Evolutionary conservation across 2,329 filamentous ascomycete species (phyloP), one percentile per base, ranked within the genome.

Genomic region (Trichoderma gracile): DNA sequence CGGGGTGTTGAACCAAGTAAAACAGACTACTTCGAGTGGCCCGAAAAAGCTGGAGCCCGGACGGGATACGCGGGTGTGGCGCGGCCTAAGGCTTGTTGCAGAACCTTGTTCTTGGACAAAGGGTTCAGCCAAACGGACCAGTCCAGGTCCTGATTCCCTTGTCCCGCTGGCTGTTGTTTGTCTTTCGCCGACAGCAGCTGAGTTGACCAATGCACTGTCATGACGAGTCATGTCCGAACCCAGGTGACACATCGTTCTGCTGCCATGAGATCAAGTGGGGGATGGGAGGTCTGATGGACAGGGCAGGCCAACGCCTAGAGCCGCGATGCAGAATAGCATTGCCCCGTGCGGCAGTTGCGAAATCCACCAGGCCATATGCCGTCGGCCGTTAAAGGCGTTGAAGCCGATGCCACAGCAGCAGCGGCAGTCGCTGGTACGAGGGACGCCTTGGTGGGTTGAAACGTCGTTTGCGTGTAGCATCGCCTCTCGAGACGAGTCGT

Each of bases 231-330:
- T 62, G 40, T 9, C 40, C 40, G 33, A 5, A 6, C 27, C 19
- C 42, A 38, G 42, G 50, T 62, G 59, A 62, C 59, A 62, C 49
- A 46, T 62, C 59, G 23, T n/a, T 38, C 59, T 40, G 42, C 49
- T 62, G 38, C 47, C 59, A 46, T 30, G 49, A 62, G 49, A 62
- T 62, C 49, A 62, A 54, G 58, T 61, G 58, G 57, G 57, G 57
- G 57, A 60, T 52, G n/a, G 46, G n/a, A 42, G 33, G 58, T 45
- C 53, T 53, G 57, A 60, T 53, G 43, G 46, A 45, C 58, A 50
- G 21, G 4, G 40, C 19, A n/a, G n/a, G 23, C 42, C 42, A 57
- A 42, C 42, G 30, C 21, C 38, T 61, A 61, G 58, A 45, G 47
- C 49, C 19, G 38, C 23, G 40, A 61, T 61, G 42, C 47, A 38